phyloP scores from a whole-genome alignment of 495 filamentous ascomycete genomes.

The Lasiosphaeria hispida region DNA sequence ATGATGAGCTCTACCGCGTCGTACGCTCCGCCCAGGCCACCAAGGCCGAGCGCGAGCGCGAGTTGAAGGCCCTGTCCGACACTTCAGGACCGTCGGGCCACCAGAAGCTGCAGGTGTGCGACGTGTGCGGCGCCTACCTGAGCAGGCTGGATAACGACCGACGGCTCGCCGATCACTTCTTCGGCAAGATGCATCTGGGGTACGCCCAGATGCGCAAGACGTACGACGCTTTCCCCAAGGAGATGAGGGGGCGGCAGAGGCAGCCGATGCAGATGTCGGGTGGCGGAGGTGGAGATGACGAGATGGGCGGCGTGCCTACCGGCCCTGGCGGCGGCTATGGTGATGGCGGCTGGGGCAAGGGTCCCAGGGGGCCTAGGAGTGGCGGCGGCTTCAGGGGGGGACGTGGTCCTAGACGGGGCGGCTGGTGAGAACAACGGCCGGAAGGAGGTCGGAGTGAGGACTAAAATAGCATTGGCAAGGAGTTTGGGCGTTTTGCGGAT shows the following conservation, averaged over 20 bases:
- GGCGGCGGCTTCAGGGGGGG: slow-evolving; percentile 42
- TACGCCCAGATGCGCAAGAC: slow-evolving; percentile 97
- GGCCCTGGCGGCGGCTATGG: slow-evolving; percentile 57
- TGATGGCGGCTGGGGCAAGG: slow-evolving; percentile 50
- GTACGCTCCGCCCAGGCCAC: slow-evolving; percentile 72
- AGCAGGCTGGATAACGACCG: slow-evolving; percentile 90
- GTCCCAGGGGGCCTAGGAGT: slow-evolving; percentile 39
- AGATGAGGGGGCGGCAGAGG: slow-evolving; percentile 60
- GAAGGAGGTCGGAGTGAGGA: neutral
- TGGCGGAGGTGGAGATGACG: slow-evolving; percentile 48
- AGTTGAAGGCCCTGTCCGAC: slow-evolving; percentile 88
- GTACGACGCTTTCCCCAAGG: slow-evolving; percentile 78
- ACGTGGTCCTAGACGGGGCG: slow-evolving; percentile 15
- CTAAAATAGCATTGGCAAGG: neutral
- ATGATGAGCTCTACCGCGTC: slow-evolving; percentile 78
- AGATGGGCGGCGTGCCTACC: slow-evolving; percentile 34
- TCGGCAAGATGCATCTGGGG: slow-evolving; percentile 98
- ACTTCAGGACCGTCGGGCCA: slow-evolving; percentile 89
- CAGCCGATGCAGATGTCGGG: slow-evolving; percentile 59
- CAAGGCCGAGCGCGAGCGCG: slow-evolving; percentile 81
- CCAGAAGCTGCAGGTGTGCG: slow-evolving; percentile 97
- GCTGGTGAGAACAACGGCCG: slow-evolving; percentile 8
- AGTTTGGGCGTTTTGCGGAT: no score
- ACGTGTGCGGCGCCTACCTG: slow-evolving; percentile 91
- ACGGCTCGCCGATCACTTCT: slow-evolving; percentile 93